These are phyloP conservation scores for Trypanosoma lewisi DNA, from an alignment of 208 protist genomes.

Conservation along the genomic window DNA sequence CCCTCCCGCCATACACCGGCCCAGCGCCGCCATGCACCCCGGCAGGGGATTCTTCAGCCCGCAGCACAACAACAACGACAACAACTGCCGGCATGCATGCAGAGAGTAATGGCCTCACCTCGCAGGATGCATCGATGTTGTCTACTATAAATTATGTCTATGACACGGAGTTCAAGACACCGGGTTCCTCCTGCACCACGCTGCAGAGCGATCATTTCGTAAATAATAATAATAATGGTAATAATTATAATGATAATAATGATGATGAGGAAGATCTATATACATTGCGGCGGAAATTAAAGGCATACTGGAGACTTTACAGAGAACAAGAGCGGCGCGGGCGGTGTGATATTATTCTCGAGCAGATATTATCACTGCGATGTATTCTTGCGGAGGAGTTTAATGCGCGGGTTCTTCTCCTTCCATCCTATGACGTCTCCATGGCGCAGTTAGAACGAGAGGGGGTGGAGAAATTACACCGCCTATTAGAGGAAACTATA, in stretches of 20 bases:
- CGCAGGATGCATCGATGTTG: no score
- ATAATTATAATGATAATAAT: no score
- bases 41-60: no score
- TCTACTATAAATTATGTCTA: background rate
- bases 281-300: background rate
- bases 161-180: background rate
- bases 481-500: background rate
- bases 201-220: no score
- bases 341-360: conserved; percentile 20
- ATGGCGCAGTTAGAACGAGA: background rate
- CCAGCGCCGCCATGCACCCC: no score
- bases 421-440: conserved; percentile 7
- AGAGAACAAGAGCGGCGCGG: conserved; percentile 26
- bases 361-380: conserved; percentile 17
- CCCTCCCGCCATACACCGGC: no score
- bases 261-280: background rate
- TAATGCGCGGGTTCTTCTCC: conserved; percentile 11
- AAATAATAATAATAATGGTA: no score
- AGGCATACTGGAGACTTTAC: conserved; percentile 21
- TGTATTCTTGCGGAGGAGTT: conserved; percentile 22
- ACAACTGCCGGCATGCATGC: background rate
- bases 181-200: background rate
- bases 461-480: background rate
- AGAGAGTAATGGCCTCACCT: background rate
- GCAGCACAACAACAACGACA: background rate